Evolutionary conservation across 768 basidiomycete species (phyloP), one percentile per base, ranked within the genome.

Genomic region (Paxillus involutus): DNA sequence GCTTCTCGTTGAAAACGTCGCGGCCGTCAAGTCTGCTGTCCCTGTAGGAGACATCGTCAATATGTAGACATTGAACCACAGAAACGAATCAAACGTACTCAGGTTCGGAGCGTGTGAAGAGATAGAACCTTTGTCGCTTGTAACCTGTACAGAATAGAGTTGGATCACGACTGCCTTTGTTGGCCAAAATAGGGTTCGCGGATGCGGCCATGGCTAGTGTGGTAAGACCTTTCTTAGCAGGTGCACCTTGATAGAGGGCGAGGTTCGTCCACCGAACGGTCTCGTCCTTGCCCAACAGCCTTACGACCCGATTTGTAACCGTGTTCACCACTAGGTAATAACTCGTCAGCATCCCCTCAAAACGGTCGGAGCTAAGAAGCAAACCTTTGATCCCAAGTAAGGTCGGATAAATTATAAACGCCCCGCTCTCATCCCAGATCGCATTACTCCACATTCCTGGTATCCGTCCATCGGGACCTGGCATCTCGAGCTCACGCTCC

Each of bases 391-490:
- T 88, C 2, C 97, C 97, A 42, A 98, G 77, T 57, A 99, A 73
- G 0, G 94, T 93, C 16, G 96, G 92, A 65, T 98, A 99, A 32
- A 99, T 70, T 17, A 98, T 77, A 66, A 99, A 97, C 14, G 92
- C 88, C 5, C 96, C 95, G 58, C 89, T 94, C 72, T 99, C 97
- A 65, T 99, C 97, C 95, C 95, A 99, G n/a, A 94, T 81, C 1
- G 86, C 91, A 66, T 91, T 95, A 26, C 85, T 90, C 79, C 89
- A 94, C 62, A 85, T 82, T 21, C 86, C 90, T 49, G 85, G 88
- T 53, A 82, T 75, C 49, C 75, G 77, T 29, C 86, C 87, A 65
- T 91, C 89, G 4, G 85, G 83, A 12, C 85, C 88, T 36, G 88
- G 85, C 51, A 88, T 73, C 73, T 98, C 94, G 41, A 99, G 72